Conservation (phyloP, 352 stramenopile genomes). For the Phytopythium sindhum region DNA sequence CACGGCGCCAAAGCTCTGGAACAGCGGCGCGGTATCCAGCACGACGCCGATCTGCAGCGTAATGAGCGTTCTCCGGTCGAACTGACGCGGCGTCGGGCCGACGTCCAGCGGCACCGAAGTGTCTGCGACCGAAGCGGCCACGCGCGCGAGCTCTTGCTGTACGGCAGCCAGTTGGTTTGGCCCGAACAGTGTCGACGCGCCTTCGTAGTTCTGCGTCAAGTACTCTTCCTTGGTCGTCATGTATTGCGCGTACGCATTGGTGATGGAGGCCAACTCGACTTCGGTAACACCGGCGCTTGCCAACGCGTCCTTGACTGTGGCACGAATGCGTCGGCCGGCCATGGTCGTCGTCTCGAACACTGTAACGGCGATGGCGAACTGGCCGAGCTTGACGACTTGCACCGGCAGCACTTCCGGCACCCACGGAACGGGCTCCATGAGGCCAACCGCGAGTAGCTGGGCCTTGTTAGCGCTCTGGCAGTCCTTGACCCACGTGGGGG, state of each 20-base stretch:
- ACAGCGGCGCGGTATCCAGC: slow-evolving; percentile 21
- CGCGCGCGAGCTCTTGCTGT: slow-evolving; percentile 46
- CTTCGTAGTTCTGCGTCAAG: slow-evolving; percentile 61
- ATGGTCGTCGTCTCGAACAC: slow-evolving; percentile 68
- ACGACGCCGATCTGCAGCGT: slow-evolving; percentile 35
- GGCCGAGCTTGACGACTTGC: slow-evolving; percentile 49
- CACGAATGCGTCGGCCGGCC: slow-evolving; percentile 43
- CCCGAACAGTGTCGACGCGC: slow-evolving; percentile 66
- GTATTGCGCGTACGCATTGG: slow-evolving; percentile 65
- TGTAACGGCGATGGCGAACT: slow-evolving; percentile 44
- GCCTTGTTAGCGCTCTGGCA: slow-evolving; percentile 42
- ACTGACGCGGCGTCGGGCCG: slow-evolving; percentile 31
- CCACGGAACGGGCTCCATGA: slow-evolving; percentile 42
- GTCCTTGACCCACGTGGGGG: slow-evolving; percentile 34
- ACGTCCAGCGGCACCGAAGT: slow-evolving; percentile 20
- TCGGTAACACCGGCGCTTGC: slow-evolving; percentile 22
- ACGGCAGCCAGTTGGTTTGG: slow-evolving; percentile 56
- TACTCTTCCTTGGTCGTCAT: slow-evolving; percentile 68
- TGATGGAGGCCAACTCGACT: slow-evolving; percentile 48
- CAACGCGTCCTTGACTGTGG: slow-evolving; percentile 26
- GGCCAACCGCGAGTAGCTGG: slow-evolving; percentile 28
- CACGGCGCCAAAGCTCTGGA: slow-evolving; percentile 23
- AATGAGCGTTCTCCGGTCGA: slow-evolving; percentile 28
- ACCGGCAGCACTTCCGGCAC: slow-evolving; percentile 46
- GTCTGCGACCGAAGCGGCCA: slow-evolving; percentile 28